These are phyloP conservation scores for Sarcodon aspratus DNA, from an alignment of 768 basidiomycete species.

Conservation along the genomic window DNA sequence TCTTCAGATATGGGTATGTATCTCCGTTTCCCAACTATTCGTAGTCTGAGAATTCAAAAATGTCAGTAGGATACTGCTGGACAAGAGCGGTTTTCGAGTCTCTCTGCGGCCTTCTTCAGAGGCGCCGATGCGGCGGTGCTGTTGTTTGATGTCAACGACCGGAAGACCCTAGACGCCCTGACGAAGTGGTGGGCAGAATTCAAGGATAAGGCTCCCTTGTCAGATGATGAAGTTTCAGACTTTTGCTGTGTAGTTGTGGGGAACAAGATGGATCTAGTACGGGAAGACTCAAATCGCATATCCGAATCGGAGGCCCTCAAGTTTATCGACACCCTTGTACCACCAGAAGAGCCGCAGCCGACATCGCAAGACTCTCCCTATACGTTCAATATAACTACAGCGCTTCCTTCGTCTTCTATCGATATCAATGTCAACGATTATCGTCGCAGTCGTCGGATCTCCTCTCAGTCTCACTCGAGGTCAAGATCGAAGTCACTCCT, in stretches of 20 bases:
- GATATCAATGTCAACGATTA: slow-evolving; percentile 11
- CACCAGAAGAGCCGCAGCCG: slow-evolving; percentile 16
- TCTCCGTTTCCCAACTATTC: slow-evolving; percentile 1
- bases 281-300: slow-evolving; percentile 10
- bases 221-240: slow-evolving; percentile 46
- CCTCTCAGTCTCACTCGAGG: slow-evolving; percentile 21
- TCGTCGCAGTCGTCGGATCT: neutral
- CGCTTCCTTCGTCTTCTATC: slow-evolving; percentile 16
- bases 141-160: slow-evolving; percentile 69
- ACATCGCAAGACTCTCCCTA: slow-evolving; percentile 3
- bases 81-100: slow-evolving; percentile 78
- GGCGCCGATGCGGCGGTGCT: slow-evolving; percentile 76
- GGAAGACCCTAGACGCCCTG: slow-evolving; percentile 46
- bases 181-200: slow-evolving; percentile 77
- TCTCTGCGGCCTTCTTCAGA: slow-evolving; percentile 77
- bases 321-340: slow-evolving; percentile 50
- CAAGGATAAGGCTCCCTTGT: slow-evolving; percentile 49
- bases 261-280: slow-evolving; percentile 61
- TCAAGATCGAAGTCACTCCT: slow-evolving; percentile 31
- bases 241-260: slow-evolving; percentile 65
- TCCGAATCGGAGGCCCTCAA: slow-evolving; percentile 32
- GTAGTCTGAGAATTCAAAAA: neutral
- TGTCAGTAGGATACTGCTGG: slow-evolving; percentile 65
- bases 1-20: slow-evolving; percentile 56
- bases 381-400: slow-evolving; percentile 4